Evolutionary conservation across 495 filamentous ascomycete species (phyloP), one percentile per base, ranked within the genome.

Genomic region (Penicillium robsamsonii): DNA sequence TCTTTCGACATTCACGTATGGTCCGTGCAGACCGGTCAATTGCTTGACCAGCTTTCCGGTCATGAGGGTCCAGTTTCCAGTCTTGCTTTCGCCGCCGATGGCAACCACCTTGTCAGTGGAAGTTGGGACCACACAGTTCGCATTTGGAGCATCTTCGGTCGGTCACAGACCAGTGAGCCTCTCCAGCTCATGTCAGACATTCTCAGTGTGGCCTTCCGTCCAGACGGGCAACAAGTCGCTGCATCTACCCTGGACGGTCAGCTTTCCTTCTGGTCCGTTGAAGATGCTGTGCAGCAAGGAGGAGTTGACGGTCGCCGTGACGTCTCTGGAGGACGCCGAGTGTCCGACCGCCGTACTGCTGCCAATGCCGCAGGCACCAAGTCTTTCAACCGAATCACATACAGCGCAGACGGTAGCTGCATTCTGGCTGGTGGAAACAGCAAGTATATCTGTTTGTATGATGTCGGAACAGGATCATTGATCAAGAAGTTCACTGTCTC

Each of bases 401-500:
- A 97, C 74, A 94, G 89, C 61, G 85, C 90, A 2, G 94, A 98
- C 63, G 95, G 94, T 40, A 87, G 83, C 52, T 97, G 92, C 68
- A 79, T 97, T 22, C 77, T 98, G 40, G 93, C 92, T 0, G 92
- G 81, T 46, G 94, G 94, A 6, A 96, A 92, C 72, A 96, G 90
- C 83, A 98, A 97, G 74, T 96, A 91, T 66, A 96, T 98, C 29
- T 97, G 95, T 66, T 76, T 98, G 51, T 98, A 98, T 70, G 91
- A 94, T 47, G 89, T 94, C 22, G 81, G 81, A 42, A 93, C 92
- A 4, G 91, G 92, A 63, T 89, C 90, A 4, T 76, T 98, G n/a
- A 74, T 96, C 52, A 96, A 93, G 62, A 96, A 96, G 60, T 97
- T 86, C 65, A 96, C 92, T 1, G 91, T 97, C 55, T 94, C 90